Percentiles rank a stretch among this genome's conserved stretches.
Conservation (phyloP, 192 early-diverging fungal genomes). For the Martensiomyces pterosporus region DNA sequence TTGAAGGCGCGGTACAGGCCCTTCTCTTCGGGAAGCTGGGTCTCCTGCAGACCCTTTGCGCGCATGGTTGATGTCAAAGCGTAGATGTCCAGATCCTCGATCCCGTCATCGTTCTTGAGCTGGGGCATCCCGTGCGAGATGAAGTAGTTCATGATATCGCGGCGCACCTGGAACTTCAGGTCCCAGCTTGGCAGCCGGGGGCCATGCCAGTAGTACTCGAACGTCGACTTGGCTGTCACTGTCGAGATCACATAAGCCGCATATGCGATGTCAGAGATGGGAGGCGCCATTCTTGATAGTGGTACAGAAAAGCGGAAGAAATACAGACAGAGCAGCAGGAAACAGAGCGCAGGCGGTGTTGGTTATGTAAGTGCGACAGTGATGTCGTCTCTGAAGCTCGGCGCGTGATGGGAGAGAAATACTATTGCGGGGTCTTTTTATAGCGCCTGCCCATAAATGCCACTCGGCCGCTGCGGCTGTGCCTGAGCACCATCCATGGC, state of each 20-base stretch:
- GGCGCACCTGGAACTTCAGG: constrained; percentile 5
- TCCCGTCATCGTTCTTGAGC: constrained; percentile 1
- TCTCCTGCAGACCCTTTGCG: background rate
- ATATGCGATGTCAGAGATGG: too few species aligned
- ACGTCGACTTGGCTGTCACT: background rate
- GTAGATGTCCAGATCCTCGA: constrained; percentile 1
- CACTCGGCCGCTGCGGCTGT: too few species aligned
- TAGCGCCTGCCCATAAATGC: too few species aligned
- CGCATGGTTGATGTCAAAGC: background rate
- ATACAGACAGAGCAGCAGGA: too few species aligned
- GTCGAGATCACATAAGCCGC: background rate
- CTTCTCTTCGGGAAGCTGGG: background rate
- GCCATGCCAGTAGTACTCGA: constrained; percentile 10
- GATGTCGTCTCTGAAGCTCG: too few species aligned
- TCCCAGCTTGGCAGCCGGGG: constrained; percentile 1
- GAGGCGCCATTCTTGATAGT: too few species aligned
- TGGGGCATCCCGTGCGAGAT: constrained; percentile 3
- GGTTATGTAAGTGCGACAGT: too few species aligned
- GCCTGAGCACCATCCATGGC: too few species aligned
- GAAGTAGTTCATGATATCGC: constrained; percentile 5
- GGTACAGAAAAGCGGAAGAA: too few species aligned
- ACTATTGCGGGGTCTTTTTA: too few species aligned
- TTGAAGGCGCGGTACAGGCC: background rate
- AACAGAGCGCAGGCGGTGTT: too few species aligned
- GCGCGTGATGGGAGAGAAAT: too few species aligned